Conservation (phyloP, 2,329 filamentous ascomycete genomes). For the Colletotrichum acutatum region DNA sequence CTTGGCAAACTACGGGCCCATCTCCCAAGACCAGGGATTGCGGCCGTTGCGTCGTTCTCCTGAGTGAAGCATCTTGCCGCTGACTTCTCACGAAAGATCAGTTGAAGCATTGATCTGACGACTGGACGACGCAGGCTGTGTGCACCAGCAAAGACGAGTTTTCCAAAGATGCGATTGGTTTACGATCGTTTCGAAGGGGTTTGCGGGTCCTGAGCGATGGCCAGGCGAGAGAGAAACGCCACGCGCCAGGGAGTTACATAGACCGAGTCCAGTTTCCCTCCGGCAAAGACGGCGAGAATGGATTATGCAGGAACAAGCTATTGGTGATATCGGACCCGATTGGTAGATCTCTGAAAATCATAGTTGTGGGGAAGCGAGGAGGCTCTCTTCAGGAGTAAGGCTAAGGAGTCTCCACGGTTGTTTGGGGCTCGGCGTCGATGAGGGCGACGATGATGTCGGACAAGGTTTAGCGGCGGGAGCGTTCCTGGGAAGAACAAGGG, state of each 20-base stretch:
- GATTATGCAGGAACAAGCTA: constrained; percentile 24
- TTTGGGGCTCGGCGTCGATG: constrained; percentile 30
- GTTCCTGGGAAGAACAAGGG: constrained; percentile 29
- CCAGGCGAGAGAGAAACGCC: constrained; percentile 18
- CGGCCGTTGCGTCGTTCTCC: background rate
- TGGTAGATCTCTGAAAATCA: constrained; percentile 29
- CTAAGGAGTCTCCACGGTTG: constrained; percentile 9
- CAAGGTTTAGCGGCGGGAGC: constrained; percentile 31
- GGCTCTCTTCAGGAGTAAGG: constrained; percentile 20
- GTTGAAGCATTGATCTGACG: constrained; percentile 35
- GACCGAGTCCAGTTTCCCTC: constrained; percentile 11
- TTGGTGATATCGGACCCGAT: constrained; percentile 24
- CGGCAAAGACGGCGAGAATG: constrained; percentile 19
- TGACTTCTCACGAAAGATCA: constrained; percentile 29
- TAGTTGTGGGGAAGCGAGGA: constrained; percentile 16
- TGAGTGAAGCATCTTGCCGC: constrained; percentile 24
- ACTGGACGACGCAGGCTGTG: constrained; percentile 8
- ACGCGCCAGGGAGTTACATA: background rate
- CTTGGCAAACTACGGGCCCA: constrained; percentile 28
- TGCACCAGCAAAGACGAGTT: background rate
- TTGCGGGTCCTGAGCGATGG: constrained; percentile 21
- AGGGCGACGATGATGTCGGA: constrained; percentile 13
- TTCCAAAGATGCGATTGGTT: constrained; percentile 34
- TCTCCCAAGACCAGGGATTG: constrained; percentile 14
- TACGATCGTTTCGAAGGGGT: constrained; percentile 22